phyloP scores from a whole-genome alignment of 352 stramenopile species.

The Peronospora destructor region DNA sequence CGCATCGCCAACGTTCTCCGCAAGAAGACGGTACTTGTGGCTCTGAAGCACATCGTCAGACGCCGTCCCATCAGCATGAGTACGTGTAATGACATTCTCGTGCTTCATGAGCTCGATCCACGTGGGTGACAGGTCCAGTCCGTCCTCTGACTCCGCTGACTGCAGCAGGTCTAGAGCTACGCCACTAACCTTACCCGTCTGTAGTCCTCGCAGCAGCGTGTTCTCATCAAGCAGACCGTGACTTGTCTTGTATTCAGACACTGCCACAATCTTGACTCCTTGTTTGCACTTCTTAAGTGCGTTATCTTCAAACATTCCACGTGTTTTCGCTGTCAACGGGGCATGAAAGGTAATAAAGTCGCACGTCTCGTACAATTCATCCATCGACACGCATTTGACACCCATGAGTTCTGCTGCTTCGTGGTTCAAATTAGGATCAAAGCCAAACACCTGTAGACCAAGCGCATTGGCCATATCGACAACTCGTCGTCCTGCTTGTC shows the following conservation, averaged over 20 bases:
- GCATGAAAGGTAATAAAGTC: conserved; percentile 95
- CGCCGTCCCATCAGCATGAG: conserved; percentile 85
- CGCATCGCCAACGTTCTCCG: conserved; percentile 73
- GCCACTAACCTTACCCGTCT: conserved; percentile 76
- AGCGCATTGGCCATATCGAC: conserved; percentile 71
- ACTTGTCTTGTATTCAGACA: conserved; percentile 62
- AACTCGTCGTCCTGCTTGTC: conserved; percentile 61
- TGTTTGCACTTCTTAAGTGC: conserved; percentile 85
- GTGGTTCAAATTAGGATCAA: conserved; percentile 69
- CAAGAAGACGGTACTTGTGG: conserved; percentile 67
- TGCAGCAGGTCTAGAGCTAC: conserved; percentile 77
- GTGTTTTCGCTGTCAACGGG: conserved; percentile 89
- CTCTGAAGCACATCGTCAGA: conserved; percentile 69
- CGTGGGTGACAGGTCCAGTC: conserved; percentile 25
- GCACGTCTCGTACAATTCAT: conserved; percentile 56
- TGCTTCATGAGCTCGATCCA: conserved; percentile 79
- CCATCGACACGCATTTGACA: conserved; percentile 52
- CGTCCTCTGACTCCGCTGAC: conserved; percentile 15
- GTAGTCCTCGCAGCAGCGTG: conserved; percentile 59
- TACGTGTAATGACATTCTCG: conserved; percentile 80
- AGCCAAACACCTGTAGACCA: conserved; percentile 59
- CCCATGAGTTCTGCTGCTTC: conserved; percentile 55
- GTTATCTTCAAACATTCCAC: conserved; percentile 80
- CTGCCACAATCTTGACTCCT: conserved; percentile 85
- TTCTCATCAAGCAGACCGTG: conserved; percentile 78